Base-by-base conservation (phyloP, 305 asterid genomes). In the Solanum hybrid region DNA sequence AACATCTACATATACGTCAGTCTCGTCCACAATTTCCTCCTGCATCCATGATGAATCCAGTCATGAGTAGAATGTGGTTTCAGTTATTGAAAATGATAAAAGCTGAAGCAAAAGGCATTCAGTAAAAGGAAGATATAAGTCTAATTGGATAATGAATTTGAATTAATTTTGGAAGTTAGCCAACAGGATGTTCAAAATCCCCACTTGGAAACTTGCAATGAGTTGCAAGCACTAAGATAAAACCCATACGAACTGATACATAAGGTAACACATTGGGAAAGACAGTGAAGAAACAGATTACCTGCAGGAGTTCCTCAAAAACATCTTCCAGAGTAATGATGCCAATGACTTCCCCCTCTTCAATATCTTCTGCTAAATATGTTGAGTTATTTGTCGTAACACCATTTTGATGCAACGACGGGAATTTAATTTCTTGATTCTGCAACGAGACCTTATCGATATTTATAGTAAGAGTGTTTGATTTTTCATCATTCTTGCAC, bases 11-110 rank as follows among this genome's bases (percentile, higher is more conserved):
- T 95, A 97, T 87, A 93, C 98, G 78, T 97, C 99, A 9, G 99
- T 97, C 96, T 97, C 99, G 42, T 97, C 99, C 32, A 97, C 99
- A 85, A 97, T 97, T 94, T 97, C 99, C 92, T 96, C 98, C 99
- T 97, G 97, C 91, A 87, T 85, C 89, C 91, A 79, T 35, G 80
- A 66, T 85, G 82, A 85, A n/a, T 64, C 78, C 72, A 80, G 69
- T 76, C 56, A 91, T 79, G 12, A n/a, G 27, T 79, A 84, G 76
- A 26, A 84, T 51, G 75, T 84, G 4, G 31, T 22, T 84, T 31
- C 29, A 84, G 73, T 17, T 81, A 87, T 35, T 34, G 37, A 89
- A 14, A 88, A 31, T 79, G 42, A 14, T 26, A 81, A 81, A 45
- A 84, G 42, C 37, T 45, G 42, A n/a, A 29, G 40, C 19, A 84